Percentiles rank a stretch among this genome's conserved stretches.
Evolutionary conservation across 176 grass and related monocot genomes (phyloP).

Genomic region (Chloris gayana): DNA sequence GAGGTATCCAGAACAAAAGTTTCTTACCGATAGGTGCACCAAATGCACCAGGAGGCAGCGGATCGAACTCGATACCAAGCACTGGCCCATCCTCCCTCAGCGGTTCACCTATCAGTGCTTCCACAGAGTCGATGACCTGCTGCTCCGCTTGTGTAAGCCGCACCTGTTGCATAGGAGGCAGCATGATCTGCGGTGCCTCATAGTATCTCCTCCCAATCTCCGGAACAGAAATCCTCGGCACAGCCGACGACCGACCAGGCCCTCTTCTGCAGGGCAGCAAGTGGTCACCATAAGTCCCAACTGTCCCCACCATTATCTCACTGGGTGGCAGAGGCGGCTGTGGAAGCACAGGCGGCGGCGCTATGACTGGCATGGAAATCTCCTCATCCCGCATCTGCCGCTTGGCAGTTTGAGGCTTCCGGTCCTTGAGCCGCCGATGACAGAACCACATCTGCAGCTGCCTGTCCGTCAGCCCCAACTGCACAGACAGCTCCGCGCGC

Average conservation of each 20-base stretch:
- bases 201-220: slow-evolving; percentile 63
- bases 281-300: slow-evolving; percentile 25
- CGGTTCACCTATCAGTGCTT: slow-evolving; percentile 65
- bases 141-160: slow-evolving; percentile 50
- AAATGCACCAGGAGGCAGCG: slow-evolving; percentile 86
- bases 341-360: slow-evolving; percentile 41
- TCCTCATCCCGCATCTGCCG: slow-evolving; percentile 60
- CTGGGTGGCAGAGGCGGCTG: slow-evolving; percentile 38
- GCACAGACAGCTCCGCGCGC: slow-evolving; percentile 66
- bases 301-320: slow-evolving; percentile 35
- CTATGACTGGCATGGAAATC: slow-evolving; percentile 32
- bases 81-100: slow-evolving; percentile 85
- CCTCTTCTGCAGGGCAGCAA: slow-evolving; percentile 38
- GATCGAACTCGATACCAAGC: slow-evolving; percentile 85
- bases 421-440: slow-evolving; percentile 86
- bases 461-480: slow-evolving; percentile 72
- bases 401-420: slow-evolving; percentile 49
- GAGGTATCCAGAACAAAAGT: not conserved
- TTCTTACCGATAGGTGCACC: slow-evolving; percentile 81
- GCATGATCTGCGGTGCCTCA: slow-evolving; percentile 50
- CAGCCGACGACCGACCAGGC: slow-evolving; percentile 49
- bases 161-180: slow-evolving; percentile 32
- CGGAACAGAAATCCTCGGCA: slow-evolving; percentile 68
- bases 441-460: slow-evolving; percentile 99
- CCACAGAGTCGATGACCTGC: slow-evolving; percentile 54